Base-by-base conservation (phyloP, 768 basidiomycete genomes). In the Pleurotus platypus region DNA sequence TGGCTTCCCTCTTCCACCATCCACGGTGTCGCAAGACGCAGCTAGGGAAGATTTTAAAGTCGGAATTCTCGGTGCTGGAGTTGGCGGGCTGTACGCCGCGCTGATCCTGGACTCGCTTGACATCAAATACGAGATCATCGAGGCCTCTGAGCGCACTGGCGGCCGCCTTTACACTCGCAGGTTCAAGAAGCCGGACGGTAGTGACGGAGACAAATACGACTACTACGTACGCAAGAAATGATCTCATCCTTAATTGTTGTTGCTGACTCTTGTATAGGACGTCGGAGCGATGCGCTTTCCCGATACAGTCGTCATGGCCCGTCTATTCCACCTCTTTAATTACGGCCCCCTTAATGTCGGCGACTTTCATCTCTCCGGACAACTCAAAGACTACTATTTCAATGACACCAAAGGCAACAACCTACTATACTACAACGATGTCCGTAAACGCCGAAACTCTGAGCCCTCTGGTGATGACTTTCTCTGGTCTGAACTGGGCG, bases 91-190 rank as follows among this genome's bases (percentile, higher is more conserved):
- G 8, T 78, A 77, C 62, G 64, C 73, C 1, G 80, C 76, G 1
- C 62, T 81, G 66, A 76, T 81, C 0, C 69, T 82, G 15, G 70
- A 80, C 26, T 65, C 63, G 4, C 68, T 79, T 8, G 70, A 63
- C 1, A 73, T 80, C 60, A 56, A 65, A 4, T 81, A 76, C 63
- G 71, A 78, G 18, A 77, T 81, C 42, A 57, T 81, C 12, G 80
- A 81, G 62, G 75, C 73, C n/a, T 65, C 67, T 1, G 61, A 65
- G 18, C 74, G 73, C 11, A 54, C 64, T 26, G 80, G 80, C 2
- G 81, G 81, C 24, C 73, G 78, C 16, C 64, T 79, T 46, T 74
- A 62, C 58, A 82, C 80, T 0, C 64, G 80, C 58, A 66, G 65
- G 7, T 81, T 82, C 60, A 51, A 59, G 18, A 27, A 40, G 4